Evolutionary conservation across 1,284 basidiomycete species (phyloP), one percentile per base, ranked within the genome.

Genomic region (Cryptococcus sp.): DNA sequence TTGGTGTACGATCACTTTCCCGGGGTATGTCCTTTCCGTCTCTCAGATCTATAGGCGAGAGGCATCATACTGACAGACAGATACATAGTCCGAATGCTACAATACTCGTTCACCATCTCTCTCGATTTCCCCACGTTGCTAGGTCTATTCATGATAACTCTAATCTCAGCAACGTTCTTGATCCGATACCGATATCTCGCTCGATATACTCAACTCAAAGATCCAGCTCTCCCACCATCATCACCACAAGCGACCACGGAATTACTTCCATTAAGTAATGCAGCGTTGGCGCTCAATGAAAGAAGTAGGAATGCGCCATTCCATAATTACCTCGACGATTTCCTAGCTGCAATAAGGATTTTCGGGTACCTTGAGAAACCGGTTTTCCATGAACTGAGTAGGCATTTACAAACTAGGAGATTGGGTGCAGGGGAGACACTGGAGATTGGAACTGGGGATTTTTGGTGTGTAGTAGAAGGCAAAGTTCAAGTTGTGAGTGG

Each of bases 321-420:
- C 66, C 90, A 93, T 69, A 92, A 93, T 65, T 96, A 96, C 67
- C 80, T 97, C 28, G 92, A 96, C 69, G 93, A 97, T 65, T 96
- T 97, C 67, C 74, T 97, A 43, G 86, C 92, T 60, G 92, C 92
- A 4, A 88, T 97, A 53, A 82, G 91, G 49, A 88, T 97, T 10
- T 97, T 97, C 66, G 93, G 92, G 21, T 97, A 94, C 70, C 79
- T 96, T 25, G 91, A 96, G 76, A 93, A 92, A 74, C 91, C 91
- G 0, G 91, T 91, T 57, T 97, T 97, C 70, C 91, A 96, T 66
- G 92, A 97, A 75, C 82, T 97, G 37, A 91, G 91, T 1, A 80
- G 92, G 47, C 91, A 96, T 75, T 77, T 97, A 18, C 92, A 96
- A 72, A 97, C 93, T 0, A 81, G 90, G 56, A 79, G 91, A 18